Evolutionary conservation across 2,329 filamentous ascomycete species (phyloP), one percentile per base, ranked within the genome.

Genomic region (Neopestalotiopsis rosae): DNA sequence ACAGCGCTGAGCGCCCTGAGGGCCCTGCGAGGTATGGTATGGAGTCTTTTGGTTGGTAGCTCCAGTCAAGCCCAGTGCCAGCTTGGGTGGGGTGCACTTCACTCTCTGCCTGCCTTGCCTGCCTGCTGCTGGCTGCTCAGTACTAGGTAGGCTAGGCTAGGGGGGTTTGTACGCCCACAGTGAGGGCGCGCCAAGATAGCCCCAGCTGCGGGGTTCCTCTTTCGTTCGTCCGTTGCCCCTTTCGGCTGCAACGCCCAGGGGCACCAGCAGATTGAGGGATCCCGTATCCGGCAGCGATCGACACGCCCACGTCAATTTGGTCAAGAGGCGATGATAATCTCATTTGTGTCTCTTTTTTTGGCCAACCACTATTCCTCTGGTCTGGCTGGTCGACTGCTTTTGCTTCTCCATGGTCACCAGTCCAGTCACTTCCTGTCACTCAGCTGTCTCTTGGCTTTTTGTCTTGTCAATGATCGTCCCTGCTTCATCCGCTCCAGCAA

Each of bases 301-400:
- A 24, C 57, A 59, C 57, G 30, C n/a, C 45, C 45, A 52, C 45
- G 45, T n/a, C 45, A 52, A 52, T 52, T 52, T 52, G 45, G 45
- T n/a, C 45, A 20, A 52, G 17, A 52, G 45, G n/a, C 45, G 45
- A 52, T 52, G 45, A 52, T 52, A 52, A 52, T 52, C 45, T 52
- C 45, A n/a, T 20, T 20, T n/a, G 13, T 52, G 45, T 52, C 45
- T 52, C 45, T 52, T 24, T 52, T 52, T 20, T 49, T 49, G 13
- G 34, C 34, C 45, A 24, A 7, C 45, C 45, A 52, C 45, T 14
- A 52, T 9, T 52, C 20, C 17, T 52, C n/a, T 49, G 42, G 42
- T n/a, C n/a, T 49, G 14, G 17, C 42, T 17, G 6, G 20, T 17
- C 45, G 17, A 52, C n/a, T n/a, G 45, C 17, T 20, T 52, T 9